A percentile compares a stretch with the other conserved stretches of the same genome.
Conservation (phyloP, 768 basidiomycete species). For the Clathrus columnatus region DNA sequence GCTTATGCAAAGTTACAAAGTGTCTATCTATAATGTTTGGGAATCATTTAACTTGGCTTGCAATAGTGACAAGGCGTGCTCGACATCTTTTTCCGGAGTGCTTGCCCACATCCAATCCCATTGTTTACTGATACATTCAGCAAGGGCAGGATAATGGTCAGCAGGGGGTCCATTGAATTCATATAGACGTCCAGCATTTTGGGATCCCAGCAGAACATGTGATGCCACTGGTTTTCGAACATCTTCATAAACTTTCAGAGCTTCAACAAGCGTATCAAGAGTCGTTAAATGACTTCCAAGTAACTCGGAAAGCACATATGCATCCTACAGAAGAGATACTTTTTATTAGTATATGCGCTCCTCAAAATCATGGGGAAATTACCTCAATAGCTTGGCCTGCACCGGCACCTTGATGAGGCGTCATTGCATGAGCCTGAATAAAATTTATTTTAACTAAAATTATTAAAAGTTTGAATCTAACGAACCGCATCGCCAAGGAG, state of each 20-base stretch:
- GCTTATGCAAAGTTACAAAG: too few relatives aligned
- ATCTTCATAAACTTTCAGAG: conserved; percentile 17
- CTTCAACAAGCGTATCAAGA: conserved; percentile 6
- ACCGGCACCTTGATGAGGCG: conserved; percentile 48
- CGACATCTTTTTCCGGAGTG: conserved; percentile 3
- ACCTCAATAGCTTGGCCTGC: conserved; percentile 54
- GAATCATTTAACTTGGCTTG: not conserved
- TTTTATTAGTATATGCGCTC: not conserved
- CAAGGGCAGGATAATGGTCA: not conserved
- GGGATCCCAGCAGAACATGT: conserved; percentile 10
- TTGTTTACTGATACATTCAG: not conserved
- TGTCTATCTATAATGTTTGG: too few relatives aligned
- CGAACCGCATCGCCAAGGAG: conserved; percentile 24
- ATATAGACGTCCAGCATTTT: conserved; percentile 5
- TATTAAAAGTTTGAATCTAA: not conserved
- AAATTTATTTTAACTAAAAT: not conserved
- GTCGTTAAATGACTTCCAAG: conserved; percentile 16
- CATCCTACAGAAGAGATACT: conserved; percentile 14
- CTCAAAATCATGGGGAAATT: not conserved
- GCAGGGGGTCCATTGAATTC: conserved; percentile 9
- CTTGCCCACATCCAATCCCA: conserved; percentile 7
- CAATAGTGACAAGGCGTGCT: not conserved
- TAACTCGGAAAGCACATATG: conserved; percentile 18
- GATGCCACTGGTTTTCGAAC: conserved; percentile 16
- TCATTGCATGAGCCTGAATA: conserved; percentile 40